Evolutionary conservation across 108 stramenopile species (phyloP).

Genomic region (Nitzschia sp.): DNA sequence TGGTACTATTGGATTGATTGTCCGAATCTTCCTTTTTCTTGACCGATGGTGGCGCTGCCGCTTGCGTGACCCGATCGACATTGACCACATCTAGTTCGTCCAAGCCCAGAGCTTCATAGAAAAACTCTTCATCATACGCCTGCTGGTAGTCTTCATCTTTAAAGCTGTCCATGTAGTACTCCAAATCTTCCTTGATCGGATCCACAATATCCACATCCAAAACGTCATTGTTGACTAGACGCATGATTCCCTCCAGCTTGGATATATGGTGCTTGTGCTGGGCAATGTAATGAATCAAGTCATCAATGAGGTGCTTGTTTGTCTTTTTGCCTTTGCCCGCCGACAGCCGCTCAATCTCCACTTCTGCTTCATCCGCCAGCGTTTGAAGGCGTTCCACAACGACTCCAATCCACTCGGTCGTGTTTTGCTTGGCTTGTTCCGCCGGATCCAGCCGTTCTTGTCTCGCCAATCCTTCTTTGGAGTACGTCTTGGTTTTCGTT

Average conservation of each 20-base stretch:
- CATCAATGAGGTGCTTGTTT: constrained; percentile 77
- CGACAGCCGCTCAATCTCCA: constrained; percentile 82
- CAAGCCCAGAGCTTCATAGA: constrained; percentile 90
- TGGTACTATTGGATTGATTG: constrained; percentile 29
- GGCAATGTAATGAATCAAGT: constrained; percentile 64
- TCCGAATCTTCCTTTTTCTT: constrained; percentile 62
- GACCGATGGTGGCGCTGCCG: constrained; percentile 6
- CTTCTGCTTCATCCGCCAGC: constrained; percentile 80
- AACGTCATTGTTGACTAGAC: constrained; percentile 93
- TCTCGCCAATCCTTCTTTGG: constrained; percentile 94
- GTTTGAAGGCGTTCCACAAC: constrained; percentile 71
- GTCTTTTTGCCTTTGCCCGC: constrained; percentile 90
- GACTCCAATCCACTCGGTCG: constrained; percentile 75
- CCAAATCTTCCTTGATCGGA: constrained; percentile 91
- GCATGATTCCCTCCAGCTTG: constrained; percentile 94
- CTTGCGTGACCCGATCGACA: constrained; percentile 75
- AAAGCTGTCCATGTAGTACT: constrained; percentile 93
- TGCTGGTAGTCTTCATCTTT: constrained; percentile 90
- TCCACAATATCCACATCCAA: constrained; percentile 85
- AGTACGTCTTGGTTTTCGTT: constrained; percentile 98
- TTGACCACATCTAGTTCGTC: constrained; percentile 87
- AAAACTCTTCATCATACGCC: constrained; percentile 89
- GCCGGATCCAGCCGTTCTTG: constrained; percentile 73
- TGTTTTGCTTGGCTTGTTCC: constrained; percentile 79
- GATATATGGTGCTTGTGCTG: constrained; percentile 93